Conservation (phyloP, 371 early-diverging fungal species). For the Mortierella sp. region DNA sequence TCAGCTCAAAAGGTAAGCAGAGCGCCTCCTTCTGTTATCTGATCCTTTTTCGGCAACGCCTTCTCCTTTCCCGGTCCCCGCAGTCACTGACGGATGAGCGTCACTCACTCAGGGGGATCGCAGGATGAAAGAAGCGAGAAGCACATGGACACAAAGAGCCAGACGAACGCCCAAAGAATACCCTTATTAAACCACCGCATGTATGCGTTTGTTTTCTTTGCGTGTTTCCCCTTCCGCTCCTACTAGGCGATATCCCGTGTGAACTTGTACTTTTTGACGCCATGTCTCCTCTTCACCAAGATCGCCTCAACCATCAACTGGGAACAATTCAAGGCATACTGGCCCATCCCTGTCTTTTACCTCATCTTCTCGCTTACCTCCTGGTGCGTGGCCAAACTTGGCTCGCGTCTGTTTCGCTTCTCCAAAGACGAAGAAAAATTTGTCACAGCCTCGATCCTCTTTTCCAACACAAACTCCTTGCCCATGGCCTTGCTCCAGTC, state of each 20-base stretch:
- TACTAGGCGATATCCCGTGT: constrained; percentile 73
- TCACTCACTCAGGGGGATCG: not conserved
- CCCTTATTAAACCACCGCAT: not conserved
- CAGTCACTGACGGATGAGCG: not conserved
- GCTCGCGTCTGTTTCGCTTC: constrained; percentile 57
- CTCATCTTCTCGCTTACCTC: constrained; percentile 61
- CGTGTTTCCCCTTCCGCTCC: not conserved
- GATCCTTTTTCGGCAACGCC: not conserved
- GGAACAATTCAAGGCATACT: constrained; percentile 67
- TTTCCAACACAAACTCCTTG: constrained; percentile 78
- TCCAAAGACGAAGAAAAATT: constrained; percentile 64
- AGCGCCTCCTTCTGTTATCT: not conserved
- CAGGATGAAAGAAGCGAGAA: no score
- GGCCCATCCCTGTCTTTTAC: constrained; percentile 79
- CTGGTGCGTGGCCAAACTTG: constrained; percentile 59
- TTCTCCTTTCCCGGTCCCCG: not conserved
- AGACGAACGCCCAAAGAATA: no score
- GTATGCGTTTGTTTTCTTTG: not conserved
- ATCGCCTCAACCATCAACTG: constrained; percentile 71
- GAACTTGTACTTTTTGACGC: constrained; percentile 79
- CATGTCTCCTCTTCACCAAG: constrained; percentile 79
- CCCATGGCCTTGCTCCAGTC: constrained; percentile 79
- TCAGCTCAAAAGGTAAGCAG: constrained; percentile 65
- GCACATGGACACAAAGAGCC: not conserved
- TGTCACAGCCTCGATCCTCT: constrained; percentile 72